Conservation (phyloP, 345 rosid species). For the Cardiospermum halicacabum region DNA sequence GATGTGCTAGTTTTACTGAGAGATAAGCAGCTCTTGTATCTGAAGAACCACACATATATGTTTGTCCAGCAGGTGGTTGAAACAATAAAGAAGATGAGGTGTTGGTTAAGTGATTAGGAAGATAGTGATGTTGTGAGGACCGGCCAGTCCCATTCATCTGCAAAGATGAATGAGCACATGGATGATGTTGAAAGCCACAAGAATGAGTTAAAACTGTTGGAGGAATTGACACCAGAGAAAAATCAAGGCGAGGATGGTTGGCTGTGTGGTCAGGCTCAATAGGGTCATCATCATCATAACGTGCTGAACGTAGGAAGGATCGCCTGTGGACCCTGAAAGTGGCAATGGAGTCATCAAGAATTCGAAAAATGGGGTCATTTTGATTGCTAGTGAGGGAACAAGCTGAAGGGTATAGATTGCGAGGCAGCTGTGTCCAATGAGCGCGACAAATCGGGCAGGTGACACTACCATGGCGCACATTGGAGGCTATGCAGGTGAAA, state of each 20-base stretch:
- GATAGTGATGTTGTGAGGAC: constrained; percentile 21
- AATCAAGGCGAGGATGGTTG: constrained; percentile 47
- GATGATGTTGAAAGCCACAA: constrained; percentile 29
- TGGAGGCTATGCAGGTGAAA: constrained; percentile 73
- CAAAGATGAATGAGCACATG: constrained; percentile 24
- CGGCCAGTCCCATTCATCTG: constrained; percentile 21
- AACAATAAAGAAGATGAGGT: constrained; percentile 30
- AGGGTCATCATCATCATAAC: constrained; percentile 83
- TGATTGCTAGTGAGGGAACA: constrained; percentile 48
- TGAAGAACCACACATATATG: constrained; percentile 23
- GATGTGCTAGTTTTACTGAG: constrained; percentile 55
- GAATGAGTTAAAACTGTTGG: constrained; percentile 30
- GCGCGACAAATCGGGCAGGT: constrained; percentile 93
- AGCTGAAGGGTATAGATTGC: constrained; percentile 43
- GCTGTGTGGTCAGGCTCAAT: constrained; percentile 45
- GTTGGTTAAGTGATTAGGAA: constrained; percentile 27
- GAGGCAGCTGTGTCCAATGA: constrained; percentile 88
- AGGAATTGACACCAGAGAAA: constrained; percentile 44
- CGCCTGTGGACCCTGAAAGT: constrained; percentile 67
- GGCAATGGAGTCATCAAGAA: constrained; percentile 77
- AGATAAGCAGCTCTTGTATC: constrained; percentile 50
- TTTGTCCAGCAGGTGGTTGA: constrained; percentile 25
- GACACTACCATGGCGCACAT: constrained; percentile 81
- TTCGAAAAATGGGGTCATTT: constrained; percentile 59
- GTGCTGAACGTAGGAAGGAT: constrained; percentile 70